These are phyloP conservation scores for Candida palmyrensis DNA, from an alignment of 805 yeast genomes.

Conservation along the genomic window DNA sequence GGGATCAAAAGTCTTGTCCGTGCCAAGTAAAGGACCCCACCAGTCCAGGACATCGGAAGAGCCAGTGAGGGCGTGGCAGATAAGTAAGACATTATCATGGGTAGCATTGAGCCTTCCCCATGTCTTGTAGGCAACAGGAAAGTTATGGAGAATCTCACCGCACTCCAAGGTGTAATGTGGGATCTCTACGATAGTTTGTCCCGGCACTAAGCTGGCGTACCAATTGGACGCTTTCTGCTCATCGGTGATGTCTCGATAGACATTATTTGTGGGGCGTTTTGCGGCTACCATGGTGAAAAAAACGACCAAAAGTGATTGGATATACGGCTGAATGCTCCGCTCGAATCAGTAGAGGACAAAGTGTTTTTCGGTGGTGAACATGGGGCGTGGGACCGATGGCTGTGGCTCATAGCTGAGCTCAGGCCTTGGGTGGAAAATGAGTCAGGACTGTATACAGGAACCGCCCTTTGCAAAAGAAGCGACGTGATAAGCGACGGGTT, in stretches of 20 bases:
- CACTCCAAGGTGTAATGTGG: constrained; percentile 76
- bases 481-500: background rate
- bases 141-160: constrained; percentile 64
- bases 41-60: constrained; percentile 94
- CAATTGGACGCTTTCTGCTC: constrained; percentile 55
- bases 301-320: background rate
- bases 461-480: no score
- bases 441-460: constrained; percentile 1
- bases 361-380: constrained; percentile 14
- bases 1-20: constrained; percentile 86
- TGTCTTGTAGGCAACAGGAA: constrained; percentile 92
- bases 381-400: constrained; percentile 1
- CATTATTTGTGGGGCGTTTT: background rate
- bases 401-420: constrained; percentile 1
- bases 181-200: constrained; percentile 73
- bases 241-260: constrained; percentile 36
- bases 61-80: constrained; percentile 94
- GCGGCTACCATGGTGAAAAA: constrained; percentile 5
- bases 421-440: background rate
- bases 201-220: constrained; percentile 62
- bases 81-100: constrained; percentile 76
- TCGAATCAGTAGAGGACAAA: constrained; percentile 16
- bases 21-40: constrained; percentile 97
- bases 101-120: constrained; percentile 82
- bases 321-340: no score